A percentile compares a stretch with the other conserved stretches of the same genome.
Conservation (phyloP, 179 eudicot species). For the Beta macrorhiza region DNA sequence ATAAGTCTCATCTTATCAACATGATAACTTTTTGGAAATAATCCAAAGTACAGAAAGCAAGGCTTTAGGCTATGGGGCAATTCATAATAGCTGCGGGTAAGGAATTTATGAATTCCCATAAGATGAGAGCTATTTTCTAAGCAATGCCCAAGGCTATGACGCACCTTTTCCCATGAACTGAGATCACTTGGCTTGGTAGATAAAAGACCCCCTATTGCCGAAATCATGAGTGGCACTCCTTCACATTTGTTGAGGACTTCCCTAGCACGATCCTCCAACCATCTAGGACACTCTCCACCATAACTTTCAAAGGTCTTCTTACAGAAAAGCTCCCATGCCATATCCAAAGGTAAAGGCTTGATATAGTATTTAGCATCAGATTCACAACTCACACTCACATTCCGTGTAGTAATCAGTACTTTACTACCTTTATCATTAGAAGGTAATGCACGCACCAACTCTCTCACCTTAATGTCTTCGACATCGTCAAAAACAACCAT, state of each 20-base stretch:
- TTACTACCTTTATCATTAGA: slow-evolving; percentile 21
- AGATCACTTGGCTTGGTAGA: slow-evolving; percentile 18
- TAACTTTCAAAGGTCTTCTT: slow-evolving; percentile 27
- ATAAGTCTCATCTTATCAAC: slow-evolving; percentile 26
- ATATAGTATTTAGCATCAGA: slow-evolving; percentile 20
- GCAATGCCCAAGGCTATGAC: slow-evolving; percentile 28
- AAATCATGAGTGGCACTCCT: slow-evolving; percentile 39
- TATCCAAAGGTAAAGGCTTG: slow-evolving; percentile 19
- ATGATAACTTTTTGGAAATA: slow-evolving; percentile 31
- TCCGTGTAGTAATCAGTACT: slow-evolving; percentile 37
- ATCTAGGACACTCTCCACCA: slow-evolving; percentile 16
- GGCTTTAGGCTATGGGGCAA: slow-evolving; percentile 33
- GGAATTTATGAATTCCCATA: slow-evolving; percentile 9
- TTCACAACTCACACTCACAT: slow-evolving; percentile 24
- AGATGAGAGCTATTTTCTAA: slow-evolving; percentile 14
- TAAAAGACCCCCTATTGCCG: slow-evolving; percentile 31
- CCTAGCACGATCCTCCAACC: slow-evolving; percentile 12
- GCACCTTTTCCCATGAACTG: slow-evolving; percentile 33
- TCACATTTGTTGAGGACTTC: slow-evolving; percentile 30
- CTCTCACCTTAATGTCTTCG: slow-evolving; percentile 7
- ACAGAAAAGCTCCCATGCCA: slow-evolving; percentile 39
- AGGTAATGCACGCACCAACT: slow-evolving; percentile 18
- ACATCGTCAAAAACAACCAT: slow-evolving; percentile 37
- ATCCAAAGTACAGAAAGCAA: slow-evolving; percentile 38
- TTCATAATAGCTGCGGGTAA: slow-evolving; percentile 27